Conservation (phyloP, 768 basidiomycete species). For the Hirschioporus abietinus region DNA sequence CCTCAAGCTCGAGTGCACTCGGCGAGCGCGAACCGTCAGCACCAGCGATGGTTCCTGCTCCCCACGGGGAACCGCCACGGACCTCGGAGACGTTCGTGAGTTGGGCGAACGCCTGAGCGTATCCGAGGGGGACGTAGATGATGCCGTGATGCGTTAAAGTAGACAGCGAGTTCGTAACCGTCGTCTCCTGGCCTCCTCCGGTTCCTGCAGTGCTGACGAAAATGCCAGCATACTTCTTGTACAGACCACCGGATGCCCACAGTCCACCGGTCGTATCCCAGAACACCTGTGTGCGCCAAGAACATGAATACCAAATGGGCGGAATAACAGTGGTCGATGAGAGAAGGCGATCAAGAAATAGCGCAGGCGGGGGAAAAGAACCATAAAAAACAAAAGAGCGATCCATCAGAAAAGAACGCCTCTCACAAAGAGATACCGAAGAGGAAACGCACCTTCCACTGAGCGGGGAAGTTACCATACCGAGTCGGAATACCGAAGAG, state of each 20-base stretch:
- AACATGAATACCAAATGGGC: background rate
- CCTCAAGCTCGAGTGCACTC: slow-evolving; percentile 41
- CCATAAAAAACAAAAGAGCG: background rate
- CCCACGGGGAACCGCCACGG: slow-evolving; percentile 72
- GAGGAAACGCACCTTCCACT: slow-evolving; percentile 56
- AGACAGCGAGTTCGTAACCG: slow-evolving; percentile 44
- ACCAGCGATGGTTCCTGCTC: slow-evolving; percentile 60
- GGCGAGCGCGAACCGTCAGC: slow-evolving; percentile 44
- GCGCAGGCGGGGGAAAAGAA: background rate
- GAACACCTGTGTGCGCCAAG: slow-evolving; percentile 40
- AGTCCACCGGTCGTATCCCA: slow-evolving; percentile 72
- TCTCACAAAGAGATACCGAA: background rate
- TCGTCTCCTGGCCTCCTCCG: slow-evolving; percentile 78
- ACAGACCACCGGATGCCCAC: slow-evolving; percentile 54
- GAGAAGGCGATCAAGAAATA: background rate
- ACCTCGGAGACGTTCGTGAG: slow-evolving; percentile 41
- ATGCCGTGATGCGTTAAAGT: slow-evolving; percentile 71
- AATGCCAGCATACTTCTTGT: slow-evolving; percentile 69
- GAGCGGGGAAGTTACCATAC: slow-evolving; percentile 75
- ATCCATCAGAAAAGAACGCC: background rate
- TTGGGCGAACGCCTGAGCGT: slow-evolving; percentile 40
- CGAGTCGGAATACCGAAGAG: slow-evolving; percentile 76
- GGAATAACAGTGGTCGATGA: background rate
- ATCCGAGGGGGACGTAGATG: slow-evolving; percentile 68
- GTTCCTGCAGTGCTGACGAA: slow-evolving; percentile 71